These are phyloP conservation scores for Daldinia bambusicola DNA, from an alignment of 495 filamentous ascomycete species.

Conservation along the genomic window DNA sequence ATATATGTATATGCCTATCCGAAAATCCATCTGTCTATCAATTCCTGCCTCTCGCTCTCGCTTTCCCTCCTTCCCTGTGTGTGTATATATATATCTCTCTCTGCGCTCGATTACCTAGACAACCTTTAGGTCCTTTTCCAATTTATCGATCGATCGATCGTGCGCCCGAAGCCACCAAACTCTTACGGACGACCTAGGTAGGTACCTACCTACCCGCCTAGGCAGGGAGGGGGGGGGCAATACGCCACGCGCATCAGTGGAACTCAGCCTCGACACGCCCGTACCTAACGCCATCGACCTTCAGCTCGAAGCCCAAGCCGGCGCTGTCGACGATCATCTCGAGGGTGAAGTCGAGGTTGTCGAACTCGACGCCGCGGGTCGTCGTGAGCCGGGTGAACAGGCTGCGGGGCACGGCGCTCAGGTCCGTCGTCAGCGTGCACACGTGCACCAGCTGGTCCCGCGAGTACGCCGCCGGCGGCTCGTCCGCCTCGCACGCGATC, in stretches of 20 bases:
- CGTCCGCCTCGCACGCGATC: slow-evolving; percentile 73
- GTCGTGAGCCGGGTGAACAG: slow-evolving; percentile 74
- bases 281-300: slow-evolving; percentile 77
- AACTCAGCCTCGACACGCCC: slow-evolving; percentile 78
- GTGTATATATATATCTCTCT: no score
- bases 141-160: no score
- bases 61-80: neutral
- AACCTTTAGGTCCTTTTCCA: no score
- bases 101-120: no score
- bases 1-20: neutral
- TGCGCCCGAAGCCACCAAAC: no score
- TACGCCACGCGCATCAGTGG: no score
- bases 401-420: slow-evolving; percentile 72
- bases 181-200: no score
- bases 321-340: slow-evolving; percentile 81
- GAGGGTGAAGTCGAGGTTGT: slow-evolving; percentile 78
- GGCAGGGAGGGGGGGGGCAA: no score
- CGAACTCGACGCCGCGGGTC: slow-evolving; percentile 77
- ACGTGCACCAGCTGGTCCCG: slow-evolving; percentile 67
- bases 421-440: slow-evolving; percentile 79
- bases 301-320: slow-evolving; percentile 75
- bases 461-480: slow-evolving; percentile 67
- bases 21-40: neutral
- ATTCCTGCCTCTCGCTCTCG: neutral
- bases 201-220: no score